Conservation (phyloP, 148 eudicot genomes). For the Tetragonia tetragonoides region DNA sequence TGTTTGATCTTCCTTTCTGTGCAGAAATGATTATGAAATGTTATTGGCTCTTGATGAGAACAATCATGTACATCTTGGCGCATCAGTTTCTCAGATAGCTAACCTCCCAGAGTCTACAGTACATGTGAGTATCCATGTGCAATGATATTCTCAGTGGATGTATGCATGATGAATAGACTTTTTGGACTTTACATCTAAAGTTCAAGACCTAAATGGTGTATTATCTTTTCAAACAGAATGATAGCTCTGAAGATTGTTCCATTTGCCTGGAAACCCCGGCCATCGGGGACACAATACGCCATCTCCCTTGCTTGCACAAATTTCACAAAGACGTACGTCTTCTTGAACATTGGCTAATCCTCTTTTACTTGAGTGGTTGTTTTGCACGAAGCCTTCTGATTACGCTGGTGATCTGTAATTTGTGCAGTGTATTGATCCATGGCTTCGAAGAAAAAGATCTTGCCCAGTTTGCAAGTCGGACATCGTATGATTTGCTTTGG, state of each 20-base stretch:
- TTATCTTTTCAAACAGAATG: constrained; percentile 47
- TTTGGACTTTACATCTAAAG: not conserved
- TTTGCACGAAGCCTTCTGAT: not conserved
- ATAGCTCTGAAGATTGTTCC: constrained; percentile 59
- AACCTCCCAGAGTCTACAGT: constrained; percentile 73
- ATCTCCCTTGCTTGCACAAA: constrained; percentile 94
- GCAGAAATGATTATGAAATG: constrained; percentile 88
- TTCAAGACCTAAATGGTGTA: constrained; percentile 3
- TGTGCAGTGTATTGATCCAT: constrained; percentile 92
- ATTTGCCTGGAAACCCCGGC: constrained; percentile 84
- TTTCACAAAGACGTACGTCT: constrained; percentile 90
- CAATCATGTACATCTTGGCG: constrained; percentile 76
- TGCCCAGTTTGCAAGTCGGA: constrained; percentile 96
- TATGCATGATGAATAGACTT: constrained; percentile 1
- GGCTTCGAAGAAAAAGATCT: constrained; percentile 80
- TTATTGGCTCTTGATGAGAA: constrained; percentile 92
- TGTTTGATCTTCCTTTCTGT: constrained; percentile 13
- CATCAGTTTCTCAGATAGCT: constrained; percentile 55
- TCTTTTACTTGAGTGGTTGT: not conserved
- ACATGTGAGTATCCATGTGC: constrained; percentile 43
- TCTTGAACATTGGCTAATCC: not conserved
- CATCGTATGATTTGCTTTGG: constrained; percentile 30
- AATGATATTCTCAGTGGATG: not conserved
- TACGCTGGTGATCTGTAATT: not conserved
- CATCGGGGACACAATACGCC: constrained; percentile 78